Evolutionary conservation across 768 basidiomycete genomes (phyloP).

Genomic region (Lentinula edodes): DNA sequence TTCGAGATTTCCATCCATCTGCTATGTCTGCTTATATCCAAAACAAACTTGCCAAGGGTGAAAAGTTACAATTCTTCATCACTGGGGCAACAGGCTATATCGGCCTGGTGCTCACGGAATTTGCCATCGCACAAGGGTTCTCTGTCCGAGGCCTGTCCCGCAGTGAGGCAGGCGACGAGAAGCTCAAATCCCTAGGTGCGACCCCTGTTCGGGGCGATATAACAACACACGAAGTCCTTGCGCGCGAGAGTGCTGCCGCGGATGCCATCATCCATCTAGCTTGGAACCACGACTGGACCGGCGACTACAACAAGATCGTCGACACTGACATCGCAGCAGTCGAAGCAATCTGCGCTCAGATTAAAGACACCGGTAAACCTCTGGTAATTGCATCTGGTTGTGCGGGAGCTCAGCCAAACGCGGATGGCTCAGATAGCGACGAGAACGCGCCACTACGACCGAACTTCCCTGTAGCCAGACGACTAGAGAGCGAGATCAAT

Average conservation of each 20-base stretch:
- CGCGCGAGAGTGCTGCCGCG: background rate
- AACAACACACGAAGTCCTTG: background rate
- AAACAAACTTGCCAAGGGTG: background rate
- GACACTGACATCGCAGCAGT: background rate
- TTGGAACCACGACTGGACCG: background rate
- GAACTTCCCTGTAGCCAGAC: background rate
- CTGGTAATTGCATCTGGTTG: background rate
- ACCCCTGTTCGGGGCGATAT: background rate
- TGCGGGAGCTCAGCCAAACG: background rate
- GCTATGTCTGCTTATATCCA: background rate
- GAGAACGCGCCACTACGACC: background rate
- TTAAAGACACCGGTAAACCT: background rate
- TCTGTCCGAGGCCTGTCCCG: background rate
- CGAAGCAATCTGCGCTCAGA: background rate
- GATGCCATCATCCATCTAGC: background rate
- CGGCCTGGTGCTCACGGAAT: background rate
- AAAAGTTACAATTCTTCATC: background rate
- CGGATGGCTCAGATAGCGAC: background rate
- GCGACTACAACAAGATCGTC: background rate
- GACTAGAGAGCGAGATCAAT: background rate
- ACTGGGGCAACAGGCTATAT: background rate
- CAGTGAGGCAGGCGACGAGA: background rate
- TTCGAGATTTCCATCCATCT: conserved; percentile 1
- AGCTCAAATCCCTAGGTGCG: background rate
- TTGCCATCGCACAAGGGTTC: background rate